These are phyloP conservation scores for Maudiozyma saulgeensis DNA, from an alignment of 805 yeast species.

Conservation along the genomic window DNA sequence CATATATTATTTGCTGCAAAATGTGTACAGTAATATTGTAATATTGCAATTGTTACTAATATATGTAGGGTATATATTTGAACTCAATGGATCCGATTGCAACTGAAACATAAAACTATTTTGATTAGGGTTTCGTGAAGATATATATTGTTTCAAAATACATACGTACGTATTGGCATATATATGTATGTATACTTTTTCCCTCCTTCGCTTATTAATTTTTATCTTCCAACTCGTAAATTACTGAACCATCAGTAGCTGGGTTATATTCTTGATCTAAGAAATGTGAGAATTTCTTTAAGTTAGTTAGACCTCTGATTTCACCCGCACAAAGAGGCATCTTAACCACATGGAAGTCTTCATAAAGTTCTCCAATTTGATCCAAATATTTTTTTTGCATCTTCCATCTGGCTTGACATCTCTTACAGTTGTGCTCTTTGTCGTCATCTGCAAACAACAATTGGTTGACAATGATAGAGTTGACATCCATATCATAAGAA, in stretches of 20 bases:
- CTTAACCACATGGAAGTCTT: conserved; percentile 92
- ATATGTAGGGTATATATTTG: too few species aligned
- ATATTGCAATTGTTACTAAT: too few species aligned
- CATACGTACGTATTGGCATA: not conserved
- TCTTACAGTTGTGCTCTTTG: conserved; percentile 65
- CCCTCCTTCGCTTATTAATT: conserved; percentile 5
- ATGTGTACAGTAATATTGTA: too few species aligned
- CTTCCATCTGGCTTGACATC: conserved; percentile 87
- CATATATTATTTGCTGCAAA: too few species aligned
- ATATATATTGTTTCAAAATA: too few species aligned
- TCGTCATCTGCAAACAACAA: conserved; percentile 70
- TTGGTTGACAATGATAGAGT: conserved; percentile 92
- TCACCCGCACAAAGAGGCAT: conserved; percentile 93
- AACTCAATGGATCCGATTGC: too few species aligned
- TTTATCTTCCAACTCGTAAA: conserved; percentile 30
- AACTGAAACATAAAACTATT: too few species aligned
- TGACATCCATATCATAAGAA: conserved; percentile 92
- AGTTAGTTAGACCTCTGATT: conserved; percentile 83
- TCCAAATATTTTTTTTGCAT: conserved; percentile 93
- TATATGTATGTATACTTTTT: not conserved
- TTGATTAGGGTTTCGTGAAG: too few species aligned
- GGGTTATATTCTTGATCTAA: conserved; percentile 73
- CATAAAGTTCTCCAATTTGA: conserved; percentile 92
- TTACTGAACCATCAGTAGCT: conserved; percentile 36
- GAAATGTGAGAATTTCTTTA: conserved; percentile 75